Percentiles rank a stretch among this genome's conserved stretches.
phyloP scores from a whole-genome alignment of 805 yeast species.

The Komagataella kurtzmanii region DNA sequence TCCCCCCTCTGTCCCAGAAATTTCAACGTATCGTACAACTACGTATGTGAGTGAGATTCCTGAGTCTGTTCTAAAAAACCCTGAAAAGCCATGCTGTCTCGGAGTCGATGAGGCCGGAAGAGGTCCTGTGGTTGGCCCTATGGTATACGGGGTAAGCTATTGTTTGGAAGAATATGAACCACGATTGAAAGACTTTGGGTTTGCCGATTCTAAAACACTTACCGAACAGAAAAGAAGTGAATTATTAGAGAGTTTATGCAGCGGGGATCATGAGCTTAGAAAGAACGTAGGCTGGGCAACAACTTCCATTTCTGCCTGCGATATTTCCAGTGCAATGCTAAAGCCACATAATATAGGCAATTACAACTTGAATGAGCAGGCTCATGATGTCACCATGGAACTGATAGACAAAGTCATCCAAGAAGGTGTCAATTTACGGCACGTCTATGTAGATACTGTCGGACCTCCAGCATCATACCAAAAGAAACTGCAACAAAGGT shows the following conservation, averaged over 20 bases:
- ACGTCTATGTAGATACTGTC: slow-evolving; percentile 87
- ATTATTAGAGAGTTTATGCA: slow-evolving; percentile 33
- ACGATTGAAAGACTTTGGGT: slow-evolving; percentile 47
- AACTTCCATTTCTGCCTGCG: slow-evolving; percentile 72
- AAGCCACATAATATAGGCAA: slow-evolving; percentile 42
- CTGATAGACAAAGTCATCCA: slow-evolving; percentile 55
- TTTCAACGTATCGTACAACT: slow-evolving; percentile 23
- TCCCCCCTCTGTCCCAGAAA: slow-evolving; percentile 21
- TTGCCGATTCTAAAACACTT: slow-evolving; percentile 87
- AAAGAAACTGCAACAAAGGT: slow-evolving; percentile 50
- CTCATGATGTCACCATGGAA: slow-evolving; percentile 85
- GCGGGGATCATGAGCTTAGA: slow-evolving; percentile 25
- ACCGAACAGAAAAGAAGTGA: slow-evolving; percentile 57
- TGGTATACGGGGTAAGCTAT: slow-evolving; percentile 90
- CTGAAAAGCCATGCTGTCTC: slow-evolving; percentile 33
- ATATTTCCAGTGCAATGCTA: slow-evolving; percentile 83
- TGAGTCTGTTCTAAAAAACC: slow-evolving; percentile 14
- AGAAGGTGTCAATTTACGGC: slow-evolving; percentile 48
- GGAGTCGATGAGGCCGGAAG: slow-evolving; percentile 99
- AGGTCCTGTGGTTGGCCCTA: slow-evolving; percentile 95
- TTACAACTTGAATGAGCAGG: slow-evolving; percentile 85
- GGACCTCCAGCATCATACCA: slow-evolving; percentile 89
- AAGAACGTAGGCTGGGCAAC: slow-evolving; percentile 79
- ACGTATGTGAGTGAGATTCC: slow-evolving; percentile 44
- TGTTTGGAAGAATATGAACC: slow-evolving; percentile 41